Base-by-base conservation (phyloP, 2,329 filamentous ascomycete genomes). In the Diaporthe aspalathi region DNA sequence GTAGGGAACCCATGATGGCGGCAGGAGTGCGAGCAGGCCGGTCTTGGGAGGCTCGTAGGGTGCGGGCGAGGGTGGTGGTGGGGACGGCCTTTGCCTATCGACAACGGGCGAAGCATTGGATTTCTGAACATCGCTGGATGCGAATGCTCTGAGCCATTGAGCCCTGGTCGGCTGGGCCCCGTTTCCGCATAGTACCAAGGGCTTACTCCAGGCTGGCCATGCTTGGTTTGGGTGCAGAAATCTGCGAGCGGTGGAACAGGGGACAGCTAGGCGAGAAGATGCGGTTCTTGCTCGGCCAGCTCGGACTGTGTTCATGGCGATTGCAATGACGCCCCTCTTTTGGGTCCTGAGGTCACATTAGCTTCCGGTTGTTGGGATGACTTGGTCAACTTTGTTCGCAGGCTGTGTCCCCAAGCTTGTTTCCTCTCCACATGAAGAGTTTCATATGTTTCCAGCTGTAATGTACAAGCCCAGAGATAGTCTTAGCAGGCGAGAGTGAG, bases 1-100 rank as follows among this genome's bases (percentile, higher is more conserved):
- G 78, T 96, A 97, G 1, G 94, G 94, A 3, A 96, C 85, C 85
- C 91, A 90, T 69, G 91, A 88, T 24, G 82, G 74, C 2, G 94
- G 94, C 2, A 97, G 84, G 66, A 85, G 81, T 3, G 93, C 92
- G 38, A 97, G 82, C 6, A 96, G 77, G 17, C 94, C 93, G 0
- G 88, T 89, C 20, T 84, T 91, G 3, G 94, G 93, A n/a, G 91
- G 87, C n/a, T 81, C 80, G 79, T 95, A 95, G 68, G 76, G 56
- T 57, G 62, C 52, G 74, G 68, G 49, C 70, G 77, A 22, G 49
- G 53, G 52, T 57, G 43, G 9, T 38, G 74, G 70, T 52, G 49
- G n/a, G 24, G 73, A 68, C 40, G 73, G 69, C 40, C 16, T 53
- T 72, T 53, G 76, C 65, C 32, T 74, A 69, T 53, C 49, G 3